Conservation (phyloP, 2,329 filamentous ascomycete genomes). For the Gaeumannomyces sp. region DNA sequence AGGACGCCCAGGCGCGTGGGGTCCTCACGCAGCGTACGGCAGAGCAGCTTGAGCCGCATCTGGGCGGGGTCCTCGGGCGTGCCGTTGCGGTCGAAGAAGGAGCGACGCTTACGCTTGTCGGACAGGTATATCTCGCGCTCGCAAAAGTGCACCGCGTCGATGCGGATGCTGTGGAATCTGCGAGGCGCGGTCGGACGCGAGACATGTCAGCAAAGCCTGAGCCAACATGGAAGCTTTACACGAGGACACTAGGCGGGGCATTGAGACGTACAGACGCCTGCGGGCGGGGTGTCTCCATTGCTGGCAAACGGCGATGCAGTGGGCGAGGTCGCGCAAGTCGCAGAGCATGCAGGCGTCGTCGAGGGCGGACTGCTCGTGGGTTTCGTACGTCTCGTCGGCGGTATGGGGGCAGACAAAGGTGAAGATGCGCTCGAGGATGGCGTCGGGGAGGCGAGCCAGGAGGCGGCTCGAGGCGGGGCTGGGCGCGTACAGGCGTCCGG, state of each 20-base stretch:
- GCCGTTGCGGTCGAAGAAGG: slow-evolving; percentile 68
- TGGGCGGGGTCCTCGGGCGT: slow-evolving; percentile 75
- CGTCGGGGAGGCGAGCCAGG: slow-evolving; percentile 53
- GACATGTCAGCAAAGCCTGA: slow-evolving; percentile 11
- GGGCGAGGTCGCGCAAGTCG: slow-evolving; percentile 80
- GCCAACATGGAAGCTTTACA: background rate
- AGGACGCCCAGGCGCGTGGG: slow-evolving; percentile 59
- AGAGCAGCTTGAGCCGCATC: slow-evolving; percentile 69
- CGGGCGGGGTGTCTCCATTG: slow-evolving; percentile 57
- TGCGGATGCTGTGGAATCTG: slow-evolving; percentile 84
- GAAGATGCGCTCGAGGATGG: slow-evolving; percentile 74
- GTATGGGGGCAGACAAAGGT: slow-evolving; percentile 77
- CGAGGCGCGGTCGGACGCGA: slow-evolving; percentile 12
- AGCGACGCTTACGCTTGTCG: slow-evolving; percentile 69
- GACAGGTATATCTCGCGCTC: slow-evolving; percentile 75
- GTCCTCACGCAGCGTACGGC: slow-evolving; percentile 75
- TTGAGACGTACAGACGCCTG: slow-evolving; percentile 52
- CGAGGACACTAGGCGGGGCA: background rate
- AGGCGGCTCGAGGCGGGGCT: slow-evolving; percentile 34
- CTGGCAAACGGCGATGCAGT: slow-evolving; percentile 68
- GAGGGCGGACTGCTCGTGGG: slow-evolving; percentile 72
- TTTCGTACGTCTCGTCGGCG: slow-evolving; percentile 69
- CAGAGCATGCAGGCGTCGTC: slow-evolving; percentile 88
- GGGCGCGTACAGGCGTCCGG: slow-evolving; percentile 1
- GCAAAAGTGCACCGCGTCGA: slow-evolving; percentile 94